Evolutionary conservation across 495 filamentous ascomycete species (phyloP).

Genomic region (Aspergillus avenaceus): DNA sequence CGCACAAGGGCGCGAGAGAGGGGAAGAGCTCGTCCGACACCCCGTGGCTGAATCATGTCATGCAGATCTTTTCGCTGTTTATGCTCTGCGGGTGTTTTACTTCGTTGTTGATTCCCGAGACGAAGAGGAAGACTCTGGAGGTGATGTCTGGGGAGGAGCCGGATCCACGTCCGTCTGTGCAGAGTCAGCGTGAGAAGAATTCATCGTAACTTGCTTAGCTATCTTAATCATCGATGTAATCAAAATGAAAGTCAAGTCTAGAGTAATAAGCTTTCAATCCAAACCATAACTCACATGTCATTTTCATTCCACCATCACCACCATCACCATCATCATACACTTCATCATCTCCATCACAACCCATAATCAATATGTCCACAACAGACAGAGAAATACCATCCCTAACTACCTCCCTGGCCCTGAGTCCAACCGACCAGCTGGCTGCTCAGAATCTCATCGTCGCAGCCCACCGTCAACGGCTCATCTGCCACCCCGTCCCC

Average conservation of each 20-base stretch:
- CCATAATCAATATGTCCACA: too few species aligned
- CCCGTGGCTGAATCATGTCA: constrained; percentile 75
- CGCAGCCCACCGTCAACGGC: constrained; percentile 44
- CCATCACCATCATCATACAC: not conserved
- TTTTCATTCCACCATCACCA: not conserved
- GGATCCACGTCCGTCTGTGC: not conserved
- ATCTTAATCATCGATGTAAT: too few species aligned
- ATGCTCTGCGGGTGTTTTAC: constrained; percentile 70
- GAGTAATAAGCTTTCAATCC: too few species aligned
- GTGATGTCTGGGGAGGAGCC: constrained; percentile 44
- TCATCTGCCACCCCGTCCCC: constrained; percentile 50
- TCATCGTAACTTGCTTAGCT: too few species aligned
- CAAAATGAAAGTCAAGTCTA: too few species aligned
- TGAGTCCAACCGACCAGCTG: constrained; percentile 31
- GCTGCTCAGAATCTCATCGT: constrained; percentile 49
- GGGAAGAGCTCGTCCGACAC: constrained; percentile 24
- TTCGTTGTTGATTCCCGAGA: constrained; percentile 67
- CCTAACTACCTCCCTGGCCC: constrained; percentile 16
- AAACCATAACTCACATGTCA: not conserved
- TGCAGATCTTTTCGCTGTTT: constrained; percentile 77
- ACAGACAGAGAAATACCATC: too few species aligned
- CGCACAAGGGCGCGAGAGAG: constrained; percentile 29
- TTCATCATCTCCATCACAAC: not conserved
- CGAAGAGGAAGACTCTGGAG: constrained; percentile 65
- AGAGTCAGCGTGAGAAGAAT: constrained; percentile 29